Evolutionary conservation across 305 asterid species (phyloP).

Genomic region (Fraxinus nigra): DNA sequence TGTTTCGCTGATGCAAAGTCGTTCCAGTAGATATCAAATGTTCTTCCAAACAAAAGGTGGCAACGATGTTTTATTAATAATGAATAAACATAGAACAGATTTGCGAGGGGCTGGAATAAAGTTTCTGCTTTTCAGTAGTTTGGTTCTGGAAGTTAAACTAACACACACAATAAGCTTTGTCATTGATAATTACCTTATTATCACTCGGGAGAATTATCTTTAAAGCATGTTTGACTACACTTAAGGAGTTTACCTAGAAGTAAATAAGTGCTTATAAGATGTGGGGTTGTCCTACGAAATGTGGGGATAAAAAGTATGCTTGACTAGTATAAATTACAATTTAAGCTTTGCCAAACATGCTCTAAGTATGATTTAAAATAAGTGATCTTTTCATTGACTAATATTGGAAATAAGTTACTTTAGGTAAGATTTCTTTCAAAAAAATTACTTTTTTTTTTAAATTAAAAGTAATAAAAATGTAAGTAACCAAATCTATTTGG

Average conservation of each 20-base stretch:
- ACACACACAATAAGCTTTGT: not conserved
- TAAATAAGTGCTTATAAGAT: not conserved
- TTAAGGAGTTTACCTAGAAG: not conserved
- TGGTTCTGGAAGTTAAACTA: not conserved
- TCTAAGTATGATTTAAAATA: not conserved
- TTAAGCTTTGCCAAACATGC: not conserved
- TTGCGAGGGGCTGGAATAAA: not conserved
- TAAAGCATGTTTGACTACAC: not conserved
- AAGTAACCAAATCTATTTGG: not conserved
- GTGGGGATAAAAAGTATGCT: not conserved
- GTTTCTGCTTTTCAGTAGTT: not conserved
- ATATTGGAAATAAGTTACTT: not conserved
- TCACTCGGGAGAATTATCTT: not conserved
- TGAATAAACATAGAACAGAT: not conserved
- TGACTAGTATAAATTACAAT: not conserved
- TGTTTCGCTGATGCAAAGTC: not conserved
- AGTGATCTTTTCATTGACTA: not conserved
- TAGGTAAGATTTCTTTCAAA: not conserved
- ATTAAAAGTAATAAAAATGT: not conserved
- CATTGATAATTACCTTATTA: not conserved
- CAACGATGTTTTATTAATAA: not conserved
- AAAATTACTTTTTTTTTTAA: too few species aligned
- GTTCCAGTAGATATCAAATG: not conserved
- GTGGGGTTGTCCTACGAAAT: not conserved
- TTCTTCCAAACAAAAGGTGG: not conserved